Percentiles rank a stretch among this genome's conserved stretches.
Conservation (phyloP, 306 rosid genomes). For the Medicago lupulina region DNA sequence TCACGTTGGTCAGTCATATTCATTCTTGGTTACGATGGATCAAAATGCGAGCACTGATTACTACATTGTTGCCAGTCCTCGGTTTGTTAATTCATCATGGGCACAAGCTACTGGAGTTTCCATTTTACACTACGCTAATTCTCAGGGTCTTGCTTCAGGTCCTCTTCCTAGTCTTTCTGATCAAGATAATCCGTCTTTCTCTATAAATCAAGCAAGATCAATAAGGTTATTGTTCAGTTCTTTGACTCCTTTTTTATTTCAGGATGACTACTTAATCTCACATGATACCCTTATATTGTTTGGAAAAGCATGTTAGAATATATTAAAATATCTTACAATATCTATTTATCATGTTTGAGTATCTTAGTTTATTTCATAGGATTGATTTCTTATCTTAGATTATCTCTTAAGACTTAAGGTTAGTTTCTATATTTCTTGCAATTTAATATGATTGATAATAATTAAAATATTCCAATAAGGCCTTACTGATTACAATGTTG, state of each 20-base stretch:
- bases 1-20: constrained; percentile 89
- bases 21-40: constrained; percentile 90
- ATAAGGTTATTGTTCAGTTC: constrained; percentile 64
- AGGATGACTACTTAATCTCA: too few relatives aligned
- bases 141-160: constrained; percentile 83
- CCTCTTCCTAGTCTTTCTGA: constrained; percentile 77
- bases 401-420: too few relatives aligned
- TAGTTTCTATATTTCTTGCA: too few relatives aligned
- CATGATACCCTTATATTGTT: neutral
- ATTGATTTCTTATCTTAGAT: too few relatives aligned
- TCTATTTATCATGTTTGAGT: too few relatives aligned
- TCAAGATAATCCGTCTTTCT: constrained; percentile 66
- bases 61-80: constrained; percentile 82
- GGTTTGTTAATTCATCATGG: constrained; percentile 80
- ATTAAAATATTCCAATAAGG: too few relatives aligned
- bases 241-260: constrained; percentile 21
- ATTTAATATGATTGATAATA: too few relatives aligned
- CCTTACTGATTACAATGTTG: too few relatives aligned
- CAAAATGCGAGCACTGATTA: constrained; percentile 83
- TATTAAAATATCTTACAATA: neutral
- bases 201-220: constrained; percentile 89
- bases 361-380: too few relatives aligned
- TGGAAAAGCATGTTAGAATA: neutral
- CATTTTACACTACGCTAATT: constrained; percentile 76
- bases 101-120: constrained; percentile 72